Evolutionary conservation across 2,329 filamentous ascomycete species (phyloP), one percentile per base, ranked within the genome.

Genomic region (Botrytis tulipae): DNA sequence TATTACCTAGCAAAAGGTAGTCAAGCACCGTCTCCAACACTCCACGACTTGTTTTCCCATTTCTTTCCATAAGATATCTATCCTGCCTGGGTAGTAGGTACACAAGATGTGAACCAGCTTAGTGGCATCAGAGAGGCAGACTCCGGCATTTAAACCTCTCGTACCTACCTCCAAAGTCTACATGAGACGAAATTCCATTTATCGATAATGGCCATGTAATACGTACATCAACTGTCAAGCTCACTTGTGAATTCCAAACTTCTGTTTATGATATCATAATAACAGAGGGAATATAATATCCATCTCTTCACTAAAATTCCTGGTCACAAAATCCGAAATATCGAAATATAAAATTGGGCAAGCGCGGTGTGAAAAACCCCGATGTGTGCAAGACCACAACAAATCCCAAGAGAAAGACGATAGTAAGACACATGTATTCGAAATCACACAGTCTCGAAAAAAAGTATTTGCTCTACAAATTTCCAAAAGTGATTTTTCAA

Each of bases 301-400:
- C 14, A 5, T 29, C n/a, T 16, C 1, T 18, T 54, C 12, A 54
- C 5, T 6, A 29, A 7, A 6, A 5, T 6, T 29, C 25, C 1
- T 16, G 5, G 12, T 54, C 6, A n/a, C 4, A 29, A n/a, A 29
- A 29, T 54, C 5, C 48, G 3, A 29, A 54, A 16, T 16, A 54
- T n/a, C 16, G 25, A 29, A 16, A 54, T 42, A 16, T 42, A 42
- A 42, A 42, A 42, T 29, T 29, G 25, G 51, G 12, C 25, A 16
- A n/a, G 14, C 0, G n/a, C 1, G 3, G 12, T 16, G n/a, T 16
- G 12, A 25, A 14, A 51, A 51, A 2, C 10, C 46, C 1, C 16
- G 5, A 44, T 18, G 42, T 44, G 16, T 14, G 4, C 16, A 18
- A 51, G 22, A n/a, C 1, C 10, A 12, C 10, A n/a, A n/a, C 25